A percentile compares a stretch with the other conserved stretches of the same genome.
Evolutionary conservation across 2,329 filamentous ascomycete species (phyloP).

Genomic region (Colletotrichum horii): DNA sequence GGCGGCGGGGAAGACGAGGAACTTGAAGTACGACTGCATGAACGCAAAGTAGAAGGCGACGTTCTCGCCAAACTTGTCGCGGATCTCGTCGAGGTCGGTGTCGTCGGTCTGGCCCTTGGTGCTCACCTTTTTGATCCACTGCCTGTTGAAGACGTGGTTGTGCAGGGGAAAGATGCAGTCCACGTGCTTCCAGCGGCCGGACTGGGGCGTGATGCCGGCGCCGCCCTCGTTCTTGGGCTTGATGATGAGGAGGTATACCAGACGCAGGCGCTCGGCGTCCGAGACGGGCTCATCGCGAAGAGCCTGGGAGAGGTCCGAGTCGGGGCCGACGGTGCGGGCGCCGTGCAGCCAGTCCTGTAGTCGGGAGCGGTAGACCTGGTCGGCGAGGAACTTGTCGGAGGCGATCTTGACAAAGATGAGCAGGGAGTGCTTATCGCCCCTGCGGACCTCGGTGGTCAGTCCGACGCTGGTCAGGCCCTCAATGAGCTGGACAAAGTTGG

Average conservation of each 20-base stretch:
- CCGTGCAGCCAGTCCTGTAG: constrained; percentile 95
- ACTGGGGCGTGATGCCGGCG: constrained; percentile 74
- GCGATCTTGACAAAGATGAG: constrained; percentile 84
- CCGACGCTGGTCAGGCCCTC: constrained; percentile 77
- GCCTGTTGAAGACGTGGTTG: constrained; percentile 75
- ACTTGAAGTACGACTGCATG: constrained; percentile 86
- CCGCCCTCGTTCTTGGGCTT: constrained; percentile 76
- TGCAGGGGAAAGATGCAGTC: constrained; percentile 80
- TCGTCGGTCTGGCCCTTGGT: constrained; percentile 71
- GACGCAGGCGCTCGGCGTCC: constrained; percentile 85
- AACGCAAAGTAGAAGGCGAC: constrained; percentile 97
- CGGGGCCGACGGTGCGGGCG: constrained; percentile 78
- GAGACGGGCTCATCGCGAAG: constrained; percentile 78
- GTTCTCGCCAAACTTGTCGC: constrained; percentile 79
- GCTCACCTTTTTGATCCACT: constrained; percentile 78
- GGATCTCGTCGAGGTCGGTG: constrained; percentile 74
- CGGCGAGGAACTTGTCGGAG: constrained; percentile 74
- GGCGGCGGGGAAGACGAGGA: constrained; percentile 80
- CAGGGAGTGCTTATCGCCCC: constrained; percentile 75
- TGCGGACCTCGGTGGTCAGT: constrained; percentile 86
- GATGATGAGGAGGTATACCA: constrained; percentile 86
- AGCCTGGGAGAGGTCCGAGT: constrained; percentile 71
- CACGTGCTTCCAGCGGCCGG: constrained; percentile 75
- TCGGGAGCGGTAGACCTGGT: constrained; percentile 84
- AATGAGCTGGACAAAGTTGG: constrained; percentile 79